Conservation (phyloP, 2,329 filamentous ascomycete genomes). For the Xylaria sp. region DNA sequence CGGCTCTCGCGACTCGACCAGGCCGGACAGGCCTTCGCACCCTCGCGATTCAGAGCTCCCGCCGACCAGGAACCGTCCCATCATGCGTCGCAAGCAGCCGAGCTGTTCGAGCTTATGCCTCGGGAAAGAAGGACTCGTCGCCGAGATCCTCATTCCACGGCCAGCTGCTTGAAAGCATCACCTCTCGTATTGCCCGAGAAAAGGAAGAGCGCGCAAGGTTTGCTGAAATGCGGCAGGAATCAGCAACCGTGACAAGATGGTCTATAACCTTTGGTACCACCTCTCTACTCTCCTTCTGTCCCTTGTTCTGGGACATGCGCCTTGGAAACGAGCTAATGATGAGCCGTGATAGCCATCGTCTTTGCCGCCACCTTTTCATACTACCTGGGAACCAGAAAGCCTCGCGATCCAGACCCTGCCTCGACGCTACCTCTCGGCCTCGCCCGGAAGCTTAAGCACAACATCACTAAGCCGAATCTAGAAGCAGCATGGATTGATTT, state of each 20-base stretch:
- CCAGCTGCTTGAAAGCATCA: slow-evolving; percentile 70
- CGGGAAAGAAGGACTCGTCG: slow-evolving; percentile 49
- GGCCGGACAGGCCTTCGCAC: slow-evolving; percentile 41
- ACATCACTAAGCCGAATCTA: slow-evolving; percentile 70
- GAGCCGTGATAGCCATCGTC: slow-evolving; percentile 59
- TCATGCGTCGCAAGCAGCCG: slow-evolving; percentile 36
- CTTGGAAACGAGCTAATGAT: slow-evolving; percentile 7
- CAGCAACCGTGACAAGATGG: slow-evolving; percentile 58
- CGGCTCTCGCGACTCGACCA: slow-evolving; percentile 42
- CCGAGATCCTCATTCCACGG: slow-evolving; percentile 62
- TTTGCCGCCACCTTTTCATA: slow-evolving; percentile 65
- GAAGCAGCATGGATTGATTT: slow-evolving; percentile 79
- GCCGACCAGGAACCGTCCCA: slow-evolving; percentile 23
- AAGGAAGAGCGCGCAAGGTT: slow-evolving; percentile 64
- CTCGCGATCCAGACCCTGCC: slow-evolving; percentile 60
- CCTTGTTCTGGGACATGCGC: too few relatives aligned
- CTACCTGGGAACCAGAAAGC: slow-evolving; percentile 68
- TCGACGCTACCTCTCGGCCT: slow-evolving; percentile 71
- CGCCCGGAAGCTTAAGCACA: slow-evolving; percentile 64
- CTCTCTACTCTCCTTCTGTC: neutral
- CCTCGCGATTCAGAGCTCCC: slow-evolving; percentile 31
- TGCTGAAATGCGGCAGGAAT: slow-evolving; percentile 54
- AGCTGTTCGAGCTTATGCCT: slow-evolving; percentile 45
- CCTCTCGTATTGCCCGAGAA: slow-evolving; percentile 65
- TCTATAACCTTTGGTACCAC: slow-evolving; percentile 64